Evolutionary conservation across 129 eudicot genomes (phyloP), one percentile per base, ranked within the genome.

Genomic region (Erigeron canadensis): DNA sequence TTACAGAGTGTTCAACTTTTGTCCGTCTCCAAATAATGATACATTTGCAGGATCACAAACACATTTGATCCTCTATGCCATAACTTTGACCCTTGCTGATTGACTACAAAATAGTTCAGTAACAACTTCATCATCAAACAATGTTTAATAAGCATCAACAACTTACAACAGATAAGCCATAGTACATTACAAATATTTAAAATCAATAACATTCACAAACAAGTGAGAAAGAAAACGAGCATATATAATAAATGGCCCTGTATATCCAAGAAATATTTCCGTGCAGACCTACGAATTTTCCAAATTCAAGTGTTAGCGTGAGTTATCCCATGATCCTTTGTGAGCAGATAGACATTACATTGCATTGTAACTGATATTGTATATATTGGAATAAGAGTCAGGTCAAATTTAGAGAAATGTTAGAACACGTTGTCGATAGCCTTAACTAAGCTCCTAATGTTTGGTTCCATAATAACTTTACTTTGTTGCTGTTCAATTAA

Each of bases 11-110:
- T 56, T 56, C 23, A 56, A 37, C 54, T 0, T 66, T 9, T 53
- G n/a, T 7, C 53, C 51, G n/a, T 22, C 65, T 53, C 65, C 58
- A 75, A 66, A 75, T 42, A 43, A 55, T 10, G 23, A 75, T 55
- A 28, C 34, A 28, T 28, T 3, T 28, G 3, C 34, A 28, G 34
- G n/a, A 28, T 28, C 34, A 28, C 34, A 28, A 2, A 28, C 34
- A 28, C 34, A 28, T 28, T 28, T 28, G 34, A 28, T 28, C 34
- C 3, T 28, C 34, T 28, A 28, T 28, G 34, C 34, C 34, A 28
- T 28, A 28, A 28, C 34, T 28, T 28, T 1, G 1, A 0, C 34
- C 34, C 34, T 28, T 28, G 34, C 34, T 28, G 3, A 28, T 28
- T 28, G 34, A 28, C 34, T 28, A 28, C 34, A 28, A 28, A 28